Conservation (phyloP, 345 rosid species). For the Euphorbia peplus region DNA sequence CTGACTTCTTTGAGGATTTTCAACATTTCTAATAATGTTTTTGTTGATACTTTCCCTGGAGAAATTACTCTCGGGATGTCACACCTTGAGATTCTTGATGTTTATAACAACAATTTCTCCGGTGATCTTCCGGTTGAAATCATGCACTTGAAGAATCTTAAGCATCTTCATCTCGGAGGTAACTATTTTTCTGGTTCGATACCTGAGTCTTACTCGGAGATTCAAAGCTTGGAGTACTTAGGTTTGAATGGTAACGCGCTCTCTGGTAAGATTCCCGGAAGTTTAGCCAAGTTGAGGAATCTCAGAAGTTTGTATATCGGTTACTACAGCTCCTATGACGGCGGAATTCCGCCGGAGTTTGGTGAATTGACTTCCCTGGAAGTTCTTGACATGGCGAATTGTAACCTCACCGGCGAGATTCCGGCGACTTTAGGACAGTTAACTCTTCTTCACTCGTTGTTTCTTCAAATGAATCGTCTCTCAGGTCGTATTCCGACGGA, state of each 20-base stretch:
- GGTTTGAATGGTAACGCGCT: conserved; percentile 60
- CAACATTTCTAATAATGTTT: conserved; percentile 61
- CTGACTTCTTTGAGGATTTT: conserved; percentile 56
- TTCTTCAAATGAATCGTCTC: conserved; percentile 68
- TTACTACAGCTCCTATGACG: conserved; percentile 50
- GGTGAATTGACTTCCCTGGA: conserved; percentile 56
- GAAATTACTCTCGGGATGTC: conserved; percentile 45
- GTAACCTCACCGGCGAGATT: conserved; percentile 69
- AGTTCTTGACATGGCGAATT: conserved; percentile 60
- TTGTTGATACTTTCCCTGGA: conserved; percentile 57
- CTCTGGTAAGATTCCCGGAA: conserved; percentile 50
- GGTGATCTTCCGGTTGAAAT: conserved; percentile 59
- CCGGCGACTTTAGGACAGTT: conserved; percentile 59
- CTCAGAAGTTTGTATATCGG: conserved; percentile 55
- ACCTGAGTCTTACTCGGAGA: conserved; percentile 66
- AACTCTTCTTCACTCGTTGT: conserved; percentile 52
- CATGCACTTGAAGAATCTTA: conserved; percentile 45
- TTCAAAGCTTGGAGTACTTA: conserved; percentile 58
- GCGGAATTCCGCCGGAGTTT: conserved; percentile 73
- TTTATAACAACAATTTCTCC: conserved; percentile 62
- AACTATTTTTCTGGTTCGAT: conserved; percentile 70
- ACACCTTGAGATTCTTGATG: conserved; percentile 56
- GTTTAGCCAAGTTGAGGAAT: conserved; percentile 56
- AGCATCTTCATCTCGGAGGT: conserved; percentile 60
- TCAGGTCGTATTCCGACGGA: conserved; percentile 70